Conservation (phyloP, 78 protist species). For the Isochrysis galbana region DNA sequence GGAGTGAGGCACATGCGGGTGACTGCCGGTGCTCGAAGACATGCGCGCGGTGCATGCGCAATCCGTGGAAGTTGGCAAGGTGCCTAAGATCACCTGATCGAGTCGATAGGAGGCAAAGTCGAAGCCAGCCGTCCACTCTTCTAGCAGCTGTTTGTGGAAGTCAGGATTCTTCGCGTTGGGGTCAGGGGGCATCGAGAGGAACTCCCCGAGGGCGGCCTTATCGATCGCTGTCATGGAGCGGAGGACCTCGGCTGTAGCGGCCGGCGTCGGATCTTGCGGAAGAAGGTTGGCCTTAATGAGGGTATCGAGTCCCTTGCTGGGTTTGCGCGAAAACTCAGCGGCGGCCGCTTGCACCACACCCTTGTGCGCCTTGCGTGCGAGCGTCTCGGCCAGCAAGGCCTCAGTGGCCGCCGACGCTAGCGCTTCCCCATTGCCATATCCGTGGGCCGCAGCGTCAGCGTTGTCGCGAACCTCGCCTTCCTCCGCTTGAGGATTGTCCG, state of each 20-base stretch:
- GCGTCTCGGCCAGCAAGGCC: background rate
- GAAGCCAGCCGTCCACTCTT: conserved; percentile 4
- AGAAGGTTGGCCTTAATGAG: background rate
- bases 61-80: background rate
- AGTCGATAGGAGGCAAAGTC: conserved; percentile 34
- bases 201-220: conserved; percentile 56
- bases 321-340: conserved; percentile 34
- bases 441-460: background rate
- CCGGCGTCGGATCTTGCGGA: conserved; percentile 6
- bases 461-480: background rate
- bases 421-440: background rate
- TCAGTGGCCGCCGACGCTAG: background rate
- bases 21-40: too few species aligned
- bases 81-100: conserved; percentile 50
- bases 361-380: conserved; percentile 16
- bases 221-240: conserved; percentile 39
- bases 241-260: conserved; percentile 11
- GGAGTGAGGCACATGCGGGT: too few species aligned
- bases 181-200: conserved; percentile 50
- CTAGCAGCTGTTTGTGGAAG: background rate
- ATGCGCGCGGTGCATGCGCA: too few species aligned
- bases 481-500: background rate
- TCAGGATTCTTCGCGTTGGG: background rate
- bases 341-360: conserved; percentile 9
- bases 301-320: background rate